These are phyloP conservation scores for Curvularia sp. DNA, from an alignment of 2,329 filamentous ascomycete genomes.

Conservation along the genomic window DNA sequence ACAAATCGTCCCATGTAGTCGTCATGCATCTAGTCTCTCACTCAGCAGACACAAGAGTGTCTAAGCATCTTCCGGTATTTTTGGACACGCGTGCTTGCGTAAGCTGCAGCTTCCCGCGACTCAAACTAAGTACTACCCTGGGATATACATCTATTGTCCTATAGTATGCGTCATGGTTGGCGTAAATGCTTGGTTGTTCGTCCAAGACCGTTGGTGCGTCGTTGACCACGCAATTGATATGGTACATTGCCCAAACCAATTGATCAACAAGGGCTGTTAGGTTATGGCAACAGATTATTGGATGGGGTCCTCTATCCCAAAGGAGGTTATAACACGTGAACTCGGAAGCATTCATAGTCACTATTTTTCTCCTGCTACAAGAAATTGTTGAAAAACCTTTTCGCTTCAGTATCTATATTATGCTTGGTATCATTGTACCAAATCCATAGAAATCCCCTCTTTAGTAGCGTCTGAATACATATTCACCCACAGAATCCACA, in stretches of 20 bases:
- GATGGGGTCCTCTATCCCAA: no score
- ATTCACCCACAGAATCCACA: neutral
- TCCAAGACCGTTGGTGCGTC: neutral
- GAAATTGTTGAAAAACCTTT: no score
- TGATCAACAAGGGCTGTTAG: neutral
- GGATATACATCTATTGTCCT: neutral
- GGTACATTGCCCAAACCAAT: neutral
- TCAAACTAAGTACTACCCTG: neutral
- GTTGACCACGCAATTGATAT: neutral
- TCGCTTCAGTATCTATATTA: no score
- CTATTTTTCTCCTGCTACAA: no score
- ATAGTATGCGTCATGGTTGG: neutral
- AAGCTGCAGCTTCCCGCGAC: neutral
- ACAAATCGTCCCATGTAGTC: constrained; percentile 3
- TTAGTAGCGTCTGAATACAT: neutral
- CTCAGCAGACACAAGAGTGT: constrained; percentile 6
- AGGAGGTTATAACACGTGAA: no score
- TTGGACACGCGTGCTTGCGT: constrained; percentile 25
- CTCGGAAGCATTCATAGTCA: no score
- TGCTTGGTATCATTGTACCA: no score
- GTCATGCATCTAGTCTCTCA: constrained; percentile 8
- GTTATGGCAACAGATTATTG: neutral
- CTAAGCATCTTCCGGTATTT: neutral
- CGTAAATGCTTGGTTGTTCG: neutral
- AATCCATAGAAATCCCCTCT: neutral